A percentile compares a stretch with the other conserved stretches of the same genome.
phyloP scores from a whole-genome alignment of 2,329 filamentous ascomycete species.

The Cryphonectria nitschkei region DNA sequence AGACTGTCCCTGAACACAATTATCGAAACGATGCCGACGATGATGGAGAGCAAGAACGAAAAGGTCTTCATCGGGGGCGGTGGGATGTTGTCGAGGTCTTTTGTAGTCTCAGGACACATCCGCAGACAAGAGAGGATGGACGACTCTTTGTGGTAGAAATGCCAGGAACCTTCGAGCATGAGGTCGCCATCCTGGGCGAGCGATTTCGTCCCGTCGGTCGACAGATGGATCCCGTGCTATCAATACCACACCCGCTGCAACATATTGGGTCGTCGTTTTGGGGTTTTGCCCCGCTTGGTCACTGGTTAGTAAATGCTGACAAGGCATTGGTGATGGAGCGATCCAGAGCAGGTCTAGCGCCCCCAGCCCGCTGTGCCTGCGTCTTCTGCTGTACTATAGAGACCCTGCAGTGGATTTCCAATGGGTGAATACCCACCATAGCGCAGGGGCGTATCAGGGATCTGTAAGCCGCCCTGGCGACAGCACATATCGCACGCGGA shows the following conservation, averaged over 20 bases:
- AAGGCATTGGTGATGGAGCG: slow-evolving; percentile 7
- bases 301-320: slow-evolving; percentile 14
- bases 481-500: not conserved
- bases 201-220: not conserved
- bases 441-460: not conserved
- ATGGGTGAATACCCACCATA: not conserved
- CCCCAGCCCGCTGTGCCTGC: not conserved
- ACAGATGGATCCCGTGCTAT: not conserved
- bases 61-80: slow-evolving; percentile 42
- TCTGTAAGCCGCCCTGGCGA: not conserved
- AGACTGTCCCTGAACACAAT: slow-evolving; percentile 40
- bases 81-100: not conserved
- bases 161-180: slow-evolving; percentile 7
- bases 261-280: not conserved
- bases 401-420: slow-evolving; percentile 1
- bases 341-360: slow-evolving; percentile 4
- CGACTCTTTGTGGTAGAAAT: not conserved
- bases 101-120: slow-evolving; percentile 8
- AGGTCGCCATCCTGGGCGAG: slow-evolving; percentile 6
- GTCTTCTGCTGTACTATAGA: not conserved
- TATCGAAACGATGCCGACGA: slow-evolving; percentile 44
- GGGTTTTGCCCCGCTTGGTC: not conserved
- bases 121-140: not conserved
- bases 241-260: not conserved
- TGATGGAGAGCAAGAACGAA: slow-evolving; percentile 42